Evolutionary conservation across 345 rosid genomes (phyloP), one percentile per base, ranked within the genome.

Genomic region (Hirschfeldia incana): DNA sequence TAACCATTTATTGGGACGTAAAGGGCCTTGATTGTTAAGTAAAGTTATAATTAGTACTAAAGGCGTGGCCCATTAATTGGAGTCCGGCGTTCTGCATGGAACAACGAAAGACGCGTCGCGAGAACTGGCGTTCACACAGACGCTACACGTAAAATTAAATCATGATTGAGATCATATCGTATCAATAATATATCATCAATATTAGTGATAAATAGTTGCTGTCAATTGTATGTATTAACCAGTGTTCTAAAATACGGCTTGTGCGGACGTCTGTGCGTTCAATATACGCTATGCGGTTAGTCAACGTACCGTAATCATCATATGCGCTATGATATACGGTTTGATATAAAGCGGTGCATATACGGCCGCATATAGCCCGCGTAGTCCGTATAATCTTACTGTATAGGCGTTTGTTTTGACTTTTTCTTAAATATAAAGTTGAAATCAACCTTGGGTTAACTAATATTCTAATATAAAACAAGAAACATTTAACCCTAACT

Each of bases 71-170:
- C 49, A 58, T 30, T 42, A 13, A 4, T 37, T 27, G 8, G 16
- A 49, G 71, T 27, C 30, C 32, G 21, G 21, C 15, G 49, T 28
- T 68, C 39, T 69, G 42, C 33, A 68, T 67, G 65, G 72, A 78
- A 71, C 17, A 29, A 30, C 65, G 5, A 26, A 78, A 78, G 21
- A 67, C 78, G 82, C 78, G 82, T 78, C 17, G 17, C 55, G 5
- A 26, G 36, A 66, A 59, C 62, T 6, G 77, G 73, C 63, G 73
- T 78, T 78, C 77, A 72, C 77, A 78, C 77, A 32, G 44, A 65
- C 16, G 67, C 34, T 55, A 70, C 64, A 53, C 10, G 65, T 55
- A 63, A 76, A 28, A 12, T 49, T 49, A 12, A 4, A 30, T 44
- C 27, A 51, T 49, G 17, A 33, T 60, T 68, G 1, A 65, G 46